These are phyloP conservation scores for Ambrosia artemisiifolia DNA, from an alignment of 129 eudicot genomes.

Conservation along the genomic window DNA sequence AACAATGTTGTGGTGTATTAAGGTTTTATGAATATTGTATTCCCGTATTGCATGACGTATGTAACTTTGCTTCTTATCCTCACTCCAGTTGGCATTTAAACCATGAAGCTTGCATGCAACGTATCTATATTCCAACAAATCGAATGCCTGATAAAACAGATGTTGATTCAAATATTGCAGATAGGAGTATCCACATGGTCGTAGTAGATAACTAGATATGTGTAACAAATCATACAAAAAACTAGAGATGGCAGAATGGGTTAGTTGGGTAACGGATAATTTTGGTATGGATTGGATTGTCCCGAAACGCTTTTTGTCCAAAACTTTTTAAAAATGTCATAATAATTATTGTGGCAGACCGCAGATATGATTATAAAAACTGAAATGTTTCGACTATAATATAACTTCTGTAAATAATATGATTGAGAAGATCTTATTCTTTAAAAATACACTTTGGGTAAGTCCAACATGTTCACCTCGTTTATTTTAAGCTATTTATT, in stretches of 20 bases:
- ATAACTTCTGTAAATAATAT: background rate
- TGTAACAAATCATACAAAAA: constrained; percentile 4
- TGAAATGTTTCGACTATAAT: background rate
- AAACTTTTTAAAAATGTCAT: no score
- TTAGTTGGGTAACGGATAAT: background rate
- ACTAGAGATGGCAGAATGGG: background rate
- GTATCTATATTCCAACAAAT: constrained; percentile 88
- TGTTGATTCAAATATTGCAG: constrained; percentile 33
- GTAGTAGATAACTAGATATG: background rate
- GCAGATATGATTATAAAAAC: background rate
- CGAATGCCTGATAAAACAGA: constrained; percentile 75
- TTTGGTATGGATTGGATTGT: no score
- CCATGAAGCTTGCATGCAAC: constrained; percentile 99
- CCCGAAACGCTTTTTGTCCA: no score
- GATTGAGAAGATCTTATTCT: background rate
- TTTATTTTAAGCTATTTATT: background rate
- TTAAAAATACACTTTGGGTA: no score
- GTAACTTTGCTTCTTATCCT: constrained; percentile 97
- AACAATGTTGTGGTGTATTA: constrained; percentile 86
- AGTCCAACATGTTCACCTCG: no score
- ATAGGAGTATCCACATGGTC: constrained; percentile 20
- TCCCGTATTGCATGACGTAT: constrained; percentile 97
- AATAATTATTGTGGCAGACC: background rate
- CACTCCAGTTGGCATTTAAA: constrained; percentile 92
- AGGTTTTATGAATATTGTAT: constrained; percentile 94